These are phyloP conservation scores for Clathrospora elynae DNA, from an alignment of 2,329 filamentous ascomycete species.

Conservation along the genomic window DNA sequence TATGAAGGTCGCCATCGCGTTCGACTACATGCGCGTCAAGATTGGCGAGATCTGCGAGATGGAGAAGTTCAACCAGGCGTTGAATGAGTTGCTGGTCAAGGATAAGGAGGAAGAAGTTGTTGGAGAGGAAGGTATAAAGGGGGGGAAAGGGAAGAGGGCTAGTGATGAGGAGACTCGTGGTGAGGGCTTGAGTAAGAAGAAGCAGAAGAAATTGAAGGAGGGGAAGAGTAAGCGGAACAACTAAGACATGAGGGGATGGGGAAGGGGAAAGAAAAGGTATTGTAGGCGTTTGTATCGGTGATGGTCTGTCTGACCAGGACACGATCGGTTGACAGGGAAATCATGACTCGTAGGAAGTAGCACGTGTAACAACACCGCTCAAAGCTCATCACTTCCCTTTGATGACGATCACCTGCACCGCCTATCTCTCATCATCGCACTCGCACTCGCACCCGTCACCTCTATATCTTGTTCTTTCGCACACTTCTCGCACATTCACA, in stretches of 20 bases:
- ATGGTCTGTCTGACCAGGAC: too few species aligned
- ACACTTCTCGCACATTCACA: too few species aligned
- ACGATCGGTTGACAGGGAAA: too few species aligned
- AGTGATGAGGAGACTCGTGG: slow-evolving; percentile 41
- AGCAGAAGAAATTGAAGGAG: slow-evolving; percentile 32
- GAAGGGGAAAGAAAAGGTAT: not conserved
- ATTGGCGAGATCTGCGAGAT: slow-evolving; percentile 72
- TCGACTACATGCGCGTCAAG: slow-evolving; percentile 78
- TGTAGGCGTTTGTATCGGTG: not conserved
- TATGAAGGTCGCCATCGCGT: slow-evolving; percentile 72
- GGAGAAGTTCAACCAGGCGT: slow-evolving; percentile 64
- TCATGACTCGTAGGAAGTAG: too few species aligned
- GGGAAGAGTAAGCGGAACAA: slow-evolving; percentile 41
- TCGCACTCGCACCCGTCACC: too few species aligned
- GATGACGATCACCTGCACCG: too few species aligned
- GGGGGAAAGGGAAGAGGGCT: slow-evolving; percentile 36
- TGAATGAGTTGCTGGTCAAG: slow-evolving; percentile 60
- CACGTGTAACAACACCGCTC: too few species aligned
- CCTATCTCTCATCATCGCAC: too few species aligned
- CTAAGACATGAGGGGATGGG: slow-evolving; percentile 4
- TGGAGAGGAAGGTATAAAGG: slow-evolving; percentile 19
- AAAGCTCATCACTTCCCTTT: too few species aligned
- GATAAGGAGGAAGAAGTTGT: slow-evolving; percentile 30
- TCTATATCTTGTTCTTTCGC: too few species aligned
- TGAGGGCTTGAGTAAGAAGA: slow-evolving; percentile 30